Evolutionary conservation across 2,329 filamentous ascomycete species (phyloP).

Genomic region (Claviceps africana): DNA sequence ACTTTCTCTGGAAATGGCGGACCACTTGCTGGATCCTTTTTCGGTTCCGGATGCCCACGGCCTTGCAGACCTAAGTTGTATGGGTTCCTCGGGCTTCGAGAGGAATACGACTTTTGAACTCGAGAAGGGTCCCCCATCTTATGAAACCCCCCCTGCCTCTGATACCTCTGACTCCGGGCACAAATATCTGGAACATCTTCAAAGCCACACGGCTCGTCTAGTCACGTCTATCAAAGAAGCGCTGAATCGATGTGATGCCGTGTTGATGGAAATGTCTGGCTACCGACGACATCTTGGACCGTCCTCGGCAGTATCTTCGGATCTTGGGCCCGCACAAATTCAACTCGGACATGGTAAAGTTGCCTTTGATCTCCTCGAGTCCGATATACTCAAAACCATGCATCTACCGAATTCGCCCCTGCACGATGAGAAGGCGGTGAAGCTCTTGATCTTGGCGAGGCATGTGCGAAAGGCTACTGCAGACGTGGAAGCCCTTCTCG

Average conservation of each 20-base stretch:
- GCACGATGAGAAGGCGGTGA: constrained; percentile 34
- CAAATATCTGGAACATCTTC: constrained; percentile 17
- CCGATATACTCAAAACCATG: constrained; percentile 29
- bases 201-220: constrained; percentile 31
- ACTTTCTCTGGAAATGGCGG: constrained; percentile 36
- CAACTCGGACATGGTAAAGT: constrained; percentile 28
- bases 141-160: not conserved
- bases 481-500: constrained; percentile 30
- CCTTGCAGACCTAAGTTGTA: constrained; percentile 8
- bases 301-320: constrained; percentile 24
- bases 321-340: constrained; percentile 25
- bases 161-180: not conserved
- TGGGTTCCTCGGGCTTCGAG: not conserved
- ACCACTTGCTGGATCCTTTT: constrained; percentile 26
- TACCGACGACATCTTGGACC: constrained; percentile 34
- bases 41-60: constrained; percentile 8
- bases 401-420: constrained; percentile 29
- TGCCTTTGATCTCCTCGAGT: constrained; percentile 33
- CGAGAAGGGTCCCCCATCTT: not conserved
- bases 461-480: constrained; percentile 38
- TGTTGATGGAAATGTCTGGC: constrained; percentile 39
- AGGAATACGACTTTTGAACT: not conserved
- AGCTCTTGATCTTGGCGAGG: constrained; percentile 40
- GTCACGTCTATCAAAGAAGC: constrained; percentile 30
- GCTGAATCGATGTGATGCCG: constrained; percentile 34